Base-by-base conservation (phyloP, 2,329 filamentous ascomycete genomes). In the Rutstroemia sp. region DNA sequence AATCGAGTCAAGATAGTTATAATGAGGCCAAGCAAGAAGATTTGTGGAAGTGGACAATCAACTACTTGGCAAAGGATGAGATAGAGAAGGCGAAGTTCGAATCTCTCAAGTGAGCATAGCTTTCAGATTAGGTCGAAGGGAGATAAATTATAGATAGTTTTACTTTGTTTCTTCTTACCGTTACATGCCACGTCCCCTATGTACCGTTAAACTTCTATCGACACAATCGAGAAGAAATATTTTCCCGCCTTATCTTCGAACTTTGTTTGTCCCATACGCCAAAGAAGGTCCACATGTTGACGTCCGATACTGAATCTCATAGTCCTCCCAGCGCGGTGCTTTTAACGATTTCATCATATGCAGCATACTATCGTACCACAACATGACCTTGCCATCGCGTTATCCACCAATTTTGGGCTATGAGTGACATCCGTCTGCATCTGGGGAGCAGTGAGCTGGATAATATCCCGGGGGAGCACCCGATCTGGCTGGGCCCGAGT, bases 11-110 rank as follows among this genome's bases (percentile, higher is more conserved):
- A 19, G 72, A 69, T 42, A 79, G 75, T 59, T 73, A 75, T 57
- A 69, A 73, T 49, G 66, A 70, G 63, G 60, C 53, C 23, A 76
- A 76, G 62, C 77, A 79, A 63, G 73, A 80, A 16, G 75, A 78
- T 59, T 58, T 78, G 34, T 78, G 74, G 74, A 53, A 65, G 23
- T 80, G 76, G 76, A 80, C 76, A 9, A 64, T 76, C 14, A 66
- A 69, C 30, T 65, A 61, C 57, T 53, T 72, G 34, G 66, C 67
- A 42, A 25, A 27, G 5, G 42, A 48, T 14, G 39, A 37, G 12
- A 42, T 44, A 14, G 54, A 56, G 30, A 56, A 46, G 4, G 34
- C 8, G 14, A 56, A 17, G 14, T 56, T 56, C 19, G 54, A 56
- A 34, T 54, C 44, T 19, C 44, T 48, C 21, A 54, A 34, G 30